Evolutionary conservation across 352 stramenopile genomes (phyloP).

Genomic region (Globisporangium radiosum): DNA sequence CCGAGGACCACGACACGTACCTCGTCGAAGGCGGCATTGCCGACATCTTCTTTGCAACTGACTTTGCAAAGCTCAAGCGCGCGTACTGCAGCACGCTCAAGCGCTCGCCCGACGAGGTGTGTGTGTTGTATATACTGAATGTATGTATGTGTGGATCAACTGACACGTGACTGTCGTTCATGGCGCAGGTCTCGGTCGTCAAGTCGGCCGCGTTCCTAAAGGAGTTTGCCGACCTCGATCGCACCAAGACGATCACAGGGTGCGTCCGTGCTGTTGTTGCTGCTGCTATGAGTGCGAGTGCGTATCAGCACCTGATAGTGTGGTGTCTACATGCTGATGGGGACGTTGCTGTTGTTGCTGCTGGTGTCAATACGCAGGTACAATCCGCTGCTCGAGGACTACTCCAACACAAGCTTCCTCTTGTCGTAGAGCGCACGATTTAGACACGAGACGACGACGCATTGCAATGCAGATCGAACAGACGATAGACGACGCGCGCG

Average conservation of each 20-base stretch:
- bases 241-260: constrained; percentile 80
- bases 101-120: constrained; percentile 32
- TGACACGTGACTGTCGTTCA: not conserved
- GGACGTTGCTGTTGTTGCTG: not conserved
- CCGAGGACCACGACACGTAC: constrained; percentile 86
- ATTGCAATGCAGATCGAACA: too few species aligned
- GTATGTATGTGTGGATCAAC: not conserved
- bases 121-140: not conserved
- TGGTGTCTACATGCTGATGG: not conserved
- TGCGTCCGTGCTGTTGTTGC: constrained; percentile 18
- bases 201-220: constrained; percentile 78
- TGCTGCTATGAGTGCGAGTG: not conserved
- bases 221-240: constrained; percentile 67
- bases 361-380: constrained; percentile 33
- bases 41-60: constrained; percentile 90
- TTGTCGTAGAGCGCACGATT: constrained; percentile 38
- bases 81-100: constrained; percentile 70
- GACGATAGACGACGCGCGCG: too few species aligned
- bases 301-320: not conserved
- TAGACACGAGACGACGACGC: too few species aligned
- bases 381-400: constrained; percentile 87
- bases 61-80: constrained; percentile 77
- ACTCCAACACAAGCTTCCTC: constrained; percentile 88
- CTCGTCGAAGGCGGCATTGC: constrained; percentile 77
- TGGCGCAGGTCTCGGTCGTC: constrained; percentile 62